Evolutionary conservation across 345 rosid genomes (phyloP).

Genomic region (Linum lewisii): DNA sequence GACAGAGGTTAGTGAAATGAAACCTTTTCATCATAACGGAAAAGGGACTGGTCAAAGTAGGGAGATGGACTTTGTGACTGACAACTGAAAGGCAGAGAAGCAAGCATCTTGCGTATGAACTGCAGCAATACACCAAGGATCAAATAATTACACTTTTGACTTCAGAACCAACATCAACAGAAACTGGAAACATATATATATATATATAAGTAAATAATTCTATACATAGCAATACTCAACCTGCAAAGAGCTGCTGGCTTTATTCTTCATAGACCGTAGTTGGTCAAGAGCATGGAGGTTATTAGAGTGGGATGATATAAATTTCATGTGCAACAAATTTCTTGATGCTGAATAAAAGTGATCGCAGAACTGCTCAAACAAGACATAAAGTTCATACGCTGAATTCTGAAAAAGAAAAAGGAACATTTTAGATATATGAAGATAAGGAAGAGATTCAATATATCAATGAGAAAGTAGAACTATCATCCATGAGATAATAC

Average conservation of each 20-base stretch:
- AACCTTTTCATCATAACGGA: constrained; percentile 93
- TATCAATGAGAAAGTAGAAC: constrained; percentile 1
- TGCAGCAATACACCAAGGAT: constrained; percentile 22
- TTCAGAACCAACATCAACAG: not conserved
- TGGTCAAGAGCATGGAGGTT: constrained; percentile 70
- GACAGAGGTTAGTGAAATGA: constrained; percentile 12
- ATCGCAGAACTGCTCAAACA: constrained; percentile 78
- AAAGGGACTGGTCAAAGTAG: constrained; percentile 87
- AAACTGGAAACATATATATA: not conserved
- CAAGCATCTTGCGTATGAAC: constrained; percentile 89
- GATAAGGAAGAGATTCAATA: not conserved
- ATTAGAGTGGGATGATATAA: constrained; percentile 82
- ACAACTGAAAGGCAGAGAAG: constrained; percentile 66
- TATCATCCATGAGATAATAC: constrained; percentile 22
- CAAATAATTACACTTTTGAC: not conserved
- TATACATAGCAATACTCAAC: constrained; percentile 21
- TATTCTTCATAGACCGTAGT: constrained; percentile 49
- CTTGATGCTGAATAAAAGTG: constrained; percentile 65
- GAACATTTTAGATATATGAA: constrained; percentile 10
- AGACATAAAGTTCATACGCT: constrained; percentile 68
- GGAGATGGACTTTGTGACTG: constrained; percentile 98
- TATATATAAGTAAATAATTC: not conserved
- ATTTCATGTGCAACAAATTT: constrained; percentile 54
- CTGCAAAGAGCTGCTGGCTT: constrained; percentile 53
- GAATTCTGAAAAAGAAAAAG: constrained; percentile 52